These are phyloP conservation scores for Croton setiger DNA, from an alignment of 441 rosid genomes.

Conservation along the genomic window DNA sequence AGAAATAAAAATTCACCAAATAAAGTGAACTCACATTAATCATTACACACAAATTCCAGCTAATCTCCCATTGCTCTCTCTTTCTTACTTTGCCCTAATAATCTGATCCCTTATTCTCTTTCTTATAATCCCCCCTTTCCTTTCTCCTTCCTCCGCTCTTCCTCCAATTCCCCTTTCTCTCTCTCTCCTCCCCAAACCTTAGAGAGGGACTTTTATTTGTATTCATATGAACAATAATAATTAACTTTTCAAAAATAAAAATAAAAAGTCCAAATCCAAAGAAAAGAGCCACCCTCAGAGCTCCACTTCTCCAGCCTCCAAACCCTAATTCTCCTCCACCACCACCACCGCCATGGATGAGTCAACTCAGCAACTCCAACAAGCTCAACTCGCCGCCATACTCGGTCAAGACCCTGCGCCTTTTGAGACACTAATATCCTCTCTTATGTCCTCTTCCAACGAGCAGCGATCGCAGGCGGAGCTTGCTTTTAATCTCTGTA, in stretches of 20 bases:
- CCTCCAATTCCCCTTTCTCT: background rate
- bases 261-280: background rate
- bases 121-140: slow-evolving; percentile 7
- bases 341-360: slow-evolving; percentile 51
- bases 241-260: background rate
- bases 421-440: slow-evolving; percentile 79
- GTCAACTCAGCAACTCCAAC: slow-evolving; percentile 75
- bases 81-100: slow-evolving; percentile 26
- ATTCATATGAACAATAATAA: background rate
- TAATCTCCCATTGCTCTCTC: slow-evolving; percentile 3
- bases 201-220: slow-evolving; percentile 5
- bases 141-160: background rate
- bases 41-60: slow-evolving; percentile 21
- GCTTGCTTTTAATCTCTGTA: slow-evolving; percentile 79
- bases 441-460: slow-evolving; percentile 92
- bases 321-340: slow-evolving; percentile 17
- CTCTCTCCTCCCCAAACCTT: background rate
- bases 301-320: slow-evolving; percentile 2
- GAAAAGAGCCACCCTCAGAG: background rate
- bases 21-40: slow-evolving; percentile 9
- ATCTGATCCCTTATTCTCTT: background rate
- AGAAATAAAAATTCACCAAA: background rate
- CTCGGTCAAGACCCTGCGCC: slow-evolving; percentile 83
- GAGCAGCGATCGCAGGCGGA: slow-evolving; percentile 96
- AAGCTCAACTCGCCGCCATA: slow-evolving; percentile 71